Percentiles rank a stretch among this genome's conserved stretches.
Conservation (phyloP, 139 green algal genomes). For the Pseudopediastrum boryanum region DNA sequence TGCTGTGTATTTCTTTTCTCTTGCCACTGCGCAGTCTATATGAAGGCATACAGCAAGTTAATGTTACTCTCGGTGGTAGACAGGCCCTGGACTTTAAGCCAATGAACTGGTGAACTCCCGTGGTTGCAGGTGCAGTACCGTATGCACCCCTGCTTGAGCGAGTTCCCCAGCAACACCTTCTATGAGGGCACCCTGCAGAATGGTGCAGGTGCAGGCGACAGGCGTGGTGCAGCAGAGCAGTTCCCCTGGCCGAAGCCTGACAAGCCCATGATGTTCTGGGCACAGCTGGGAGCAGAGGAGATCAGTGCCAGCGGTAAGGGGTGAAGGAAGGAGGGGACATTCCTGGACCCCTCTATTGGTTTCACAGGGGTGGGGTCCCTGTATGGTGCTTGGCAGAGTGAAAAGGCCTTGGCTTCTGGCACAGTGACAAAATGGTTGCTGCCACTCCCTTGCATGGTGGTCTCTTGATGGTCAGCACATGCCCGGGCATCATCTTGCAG, state of each 20-base stretch:
- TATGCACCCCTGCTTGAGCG: conserved; percentile 96
- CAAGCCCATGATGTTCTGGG: conserved; percentile 96
- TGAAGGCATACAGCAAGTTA: too few relatives aligned
- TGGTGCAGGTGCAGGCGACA: conserved; percentile 59
- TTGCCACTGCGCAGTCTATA: too few relatives aligned
- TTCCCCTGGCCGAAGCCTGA: conserved; percentile 70
- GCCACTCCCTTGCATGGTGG: too few relatives aligned
- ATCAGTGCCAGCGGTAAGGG: conserved; percentile 58
- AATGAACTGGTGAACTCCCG: not conserved
- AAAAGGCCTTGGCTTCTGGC: too few relatives aligned
- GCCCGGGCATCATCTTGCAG: too few relatives aligned
- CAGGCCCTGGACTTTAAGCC: not conserved
- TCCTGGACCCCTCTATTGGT: too few relatives aligned
- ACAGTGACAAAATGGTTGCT: too few relatives aligned
- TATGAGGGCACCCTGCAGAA: conserved; percentile 96
- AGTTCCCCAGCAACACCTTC: conserved; percentile 97
- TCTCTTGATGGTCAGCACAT: too few relatives aligned
- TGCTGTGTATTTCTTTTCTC: too few relatives aligned
- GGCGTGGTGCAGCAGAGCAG: conserved; percentile 40
- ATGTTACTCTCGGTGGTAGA: not conserved
- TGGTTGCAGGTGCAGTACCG: conserved; percentile 89
- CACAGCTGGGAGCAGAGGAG: conserved; percentile 85
- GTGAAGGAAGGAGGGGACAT: too few relatives aligned
- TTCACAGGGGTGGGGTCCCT: too few relatives aligned
- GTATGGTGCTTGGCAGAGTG: too few relatives aligned